Conservation (phyloP, 2,329 filamentous ascomycete species). For the Fusarium ambrosium region DNA sequence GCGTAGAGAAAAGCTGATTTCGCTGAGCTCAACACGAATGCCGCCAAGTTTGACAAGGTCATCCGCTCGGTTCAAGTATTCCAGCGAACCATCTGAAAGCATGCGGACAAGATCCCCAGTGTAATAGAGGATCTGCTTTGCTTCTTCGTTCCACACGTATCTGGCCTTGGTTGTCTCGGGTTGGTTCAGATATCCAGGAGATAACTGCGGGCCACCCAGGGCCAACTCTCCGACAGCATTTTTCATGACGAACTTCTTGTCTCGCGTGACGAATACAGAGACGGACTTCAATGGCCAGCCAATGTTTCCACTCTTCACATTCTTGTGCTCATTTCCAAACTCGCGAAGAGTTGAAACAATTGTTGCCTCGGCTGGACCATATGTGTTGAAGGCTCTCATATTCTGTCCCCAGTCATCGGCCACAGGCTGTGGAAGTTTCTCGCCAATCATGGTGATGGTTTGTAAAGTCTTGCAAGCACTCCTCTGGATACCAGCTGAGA, state of each 20-base stretch:
- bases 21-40: conserved; percentile 45
- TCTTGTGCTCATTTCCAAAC: conserved; percentile 37
- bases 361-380: conserved; percentile 46
- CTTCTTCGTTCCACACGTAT: conserved; percentile 23
- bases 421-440: conserved; percentile 70
- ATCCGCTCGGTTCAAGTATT: conserved; percentile 41
- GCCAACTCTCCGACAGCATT: conserved; percentile 72
- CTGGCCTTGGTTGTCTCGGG: conserved; percentile 38
- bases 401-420: conserved; percentile 63
- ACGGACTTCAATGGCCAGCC: conserved; percentile 40
- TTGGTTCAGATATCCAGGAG: conserved; percentile 34
- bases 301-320: conserved; percentile 43
- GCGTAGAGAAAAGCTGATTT: conserved; percentile 43
- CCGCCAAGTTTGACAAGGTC: conserved; percentile 44
- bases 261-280: conserved; percentile 13
- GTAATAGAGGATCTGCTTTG: conserved; percentile 47
- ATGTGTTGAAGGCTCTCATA: conserved; percentile 44
- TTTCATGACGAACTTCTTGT: conserved; percentile 59
- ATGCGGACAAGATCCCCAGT: conserved; percentile 51
- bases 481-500: conserved; percentile 68
- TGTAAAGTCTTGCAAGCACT: conserved; percentile 58
- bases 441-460: conserved; percentile 73
- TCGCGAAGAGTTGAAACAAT: conserved; percentile 47
- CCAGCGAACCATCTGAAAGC: conserved; percentile 39
- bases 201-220: conserved; percentile 68